Base-by-base conservation (phyloP, 331 rosid species). In the Malus hybrid region DNA sequence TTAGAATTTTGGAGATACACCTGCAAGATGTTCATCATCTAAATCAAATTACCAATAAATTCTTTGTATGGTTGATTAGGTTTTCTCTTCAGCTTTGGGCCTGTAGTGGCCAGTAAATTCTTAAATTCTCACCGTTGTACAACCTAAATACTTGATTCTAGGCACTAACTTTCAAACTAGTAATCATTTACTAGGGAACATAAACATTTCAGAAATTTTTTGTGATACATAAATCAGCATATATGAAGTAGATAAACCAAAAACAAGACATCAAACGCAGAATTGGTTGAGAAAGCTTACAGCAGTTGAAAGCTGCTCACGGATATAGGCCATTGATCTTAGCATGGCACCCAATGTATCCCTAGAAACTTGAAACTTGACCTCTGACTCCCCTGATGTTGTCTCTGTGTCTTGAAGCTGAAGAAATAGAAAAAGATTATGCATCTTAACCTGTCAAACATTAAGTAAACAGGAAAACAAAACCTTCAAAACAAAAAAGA, bases 261-360 rank as follows among this genome's bases (percentile, higher is more conserved):
- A 42, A 63, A 67, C 30, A 55, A 48, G 6, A 39, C 26, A 6
- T 57, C 50, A 78, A 58, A 57, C 75, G 14, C 66, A 75, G 63
- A 62, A 71, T 10, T 53, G 42, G 57, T 61, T 57, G 62, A 73
- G 75, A 82, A 60, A 74, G 74, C 97, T 92, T 89, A 92, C 96
- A 72, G 83, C 70, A 76, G 71, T 74, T 75, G 96, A 88, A 79
- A 94, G 96, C 87, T 94, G 99, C 90, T 94, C 96, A 0, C 96
- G 97, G 68, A 90, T 94, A 77, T 94, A 94, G 63, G 97, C 88
- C 97, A 94, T 94, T 78, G 97, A 94, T 82, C 97, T 90, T 42
- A 91, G 87, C 89, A 94, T 91, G 67, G 99, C 99, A 53, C 91
- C 93, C 77, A 94, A 84, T 58, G 99, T 93, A 66, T 94, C 97